Conservation (phyloP, 2,329 filamentous ascomycete genomes). For the Mollisiaceae sp. region DNA sequence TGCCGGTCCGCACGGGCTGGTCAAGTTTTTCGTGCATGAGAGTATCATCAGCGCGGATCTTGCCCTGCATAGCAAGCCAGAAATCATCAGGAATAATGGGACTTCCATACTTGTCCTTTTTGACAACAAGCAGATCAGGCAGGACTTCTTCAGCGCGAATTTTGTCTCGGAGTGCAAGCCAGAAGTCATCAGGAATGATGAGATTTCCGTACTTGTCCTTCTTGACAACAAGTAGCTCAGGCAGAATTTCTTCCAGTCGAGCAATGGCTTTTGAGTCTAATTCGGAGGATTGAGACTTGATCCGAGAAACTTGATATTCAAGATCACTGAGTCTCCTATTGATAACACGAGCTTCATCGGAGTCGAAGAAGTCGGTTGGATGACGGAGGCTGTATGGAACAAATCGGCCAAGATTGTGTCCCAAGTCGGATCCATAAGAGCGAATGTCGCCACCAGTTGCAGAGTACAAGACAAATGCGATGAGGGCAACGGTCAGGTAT, state of each 20-base stretch:
- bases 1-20: constrained; percentile 31
- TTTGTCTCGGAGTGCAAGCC: constrained; percentile 63
- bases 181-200: constrained; percentile 66
- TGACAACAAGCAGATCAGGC: constrained; percentile 62
- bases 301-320: constrained; percentile 33
- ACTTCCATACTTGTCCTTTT: constrained; percentile 56
- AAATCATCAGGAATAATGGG: constrained; percentile 63
- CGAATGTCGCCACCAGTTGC: background rate
- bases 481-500: background rate
- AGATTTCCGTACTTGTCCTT: constrained; percentile 56
- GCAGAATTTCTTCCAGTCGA: constrained; percentile 55
- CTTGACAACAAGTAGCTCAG: constrained; percentile 61
- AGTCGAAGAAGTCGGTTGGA: constrained; percentile 21
- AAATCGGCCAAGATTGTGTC: constrained; percentile 32
- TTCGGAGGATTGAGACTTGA: constrained; percentile 17
- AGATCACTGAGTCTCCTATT: constrained; percentile 31
- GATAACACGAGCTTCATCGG: constrained; percentile 32
- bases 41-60: constrained; percentile 52
- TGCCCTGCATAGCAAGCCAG: constrained; percentile 65
- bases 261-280: constrained; percentile 43
- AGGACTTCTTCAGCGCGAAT: constrained; percentile 53
- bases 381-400: constrained; percentile 33
- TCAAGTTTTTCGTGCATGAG: constrained; percentile 13
- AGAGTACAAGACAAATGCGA: background rate
- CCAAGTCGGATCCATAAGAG: constrained; percentile 24